Conservation (phyloP, 1,139 yeast genomes). For the Yamadazyma pseudoaaseri region DNA sequence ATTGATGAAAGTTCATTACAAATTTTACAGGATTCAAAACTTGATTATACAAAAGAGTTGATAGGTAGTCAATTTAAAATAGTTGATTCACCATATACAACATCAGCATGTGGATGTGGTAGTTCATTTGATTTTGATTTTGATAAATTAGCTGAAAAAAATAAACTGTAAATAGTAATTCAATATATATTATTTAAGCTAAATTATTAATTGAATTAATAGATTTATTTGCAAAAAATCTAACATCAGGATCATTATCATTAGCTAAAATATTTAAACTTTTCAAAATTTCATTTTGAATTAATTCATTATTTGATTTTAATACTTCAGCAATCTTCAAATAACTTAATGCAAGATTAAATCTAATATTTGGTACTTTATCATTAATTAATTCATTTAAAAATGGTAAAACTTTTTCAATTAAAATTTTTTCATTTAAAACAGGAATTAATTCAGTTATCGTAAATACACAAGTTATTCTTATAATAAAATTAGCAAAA, state of each 20-base stretch:
- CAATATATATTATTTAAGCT: slow-evolving; percentile 3
- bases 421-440: slow-evolving; percentile 55
- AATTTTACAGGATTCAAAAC: slow-evolving; percentile 79
- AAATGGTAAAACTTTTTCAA: slow-evolving; percentile 74
- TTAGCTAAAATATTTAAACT: slow-evolving; percentile 60
- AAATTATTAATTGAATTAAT: slow-evolving; percentile 13
- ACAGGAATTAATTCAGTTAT: slow-evolving; percentile 77
- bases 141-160: slow-evolving; percentile 36
- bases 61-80: slow-evolving; percentile 95
- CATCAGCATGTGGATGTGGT: slow-evolving; percentile 96
- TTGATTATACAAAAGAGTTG: slow-evolving; percentile 88
- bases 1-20: slow-evolving; percentile 81
- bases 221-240: slow-evolving; percentile 72
- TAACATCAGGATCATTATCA: slow-evolving; percentile 87
- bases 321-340: slow-evolving; percentile 57
- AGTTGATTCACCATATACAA: slow-evolving; percentile 84
- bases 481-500: slow-evolving; percentile 74
- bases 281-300: slow-evolving; percentile 60
- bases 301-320: slow-evolving; percentile 9
- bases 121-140: slow-evolving; percentile 89
- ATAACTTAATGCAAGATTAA: slow-evolving; percentile 89
- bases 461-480: slow-evolving; percentile 89
- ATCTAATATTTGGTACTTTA: slow-evolving; percentile 90
- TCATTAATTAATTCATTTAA: slow-evolving; percentile 70
- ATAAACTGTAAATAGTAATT: not conserved